These are phyloP conservation scores for Aspergillus nanangensis DNA, from an alignment of 495 filamentous ascomycete genomes.

Conservation along the genomic window DNA sequence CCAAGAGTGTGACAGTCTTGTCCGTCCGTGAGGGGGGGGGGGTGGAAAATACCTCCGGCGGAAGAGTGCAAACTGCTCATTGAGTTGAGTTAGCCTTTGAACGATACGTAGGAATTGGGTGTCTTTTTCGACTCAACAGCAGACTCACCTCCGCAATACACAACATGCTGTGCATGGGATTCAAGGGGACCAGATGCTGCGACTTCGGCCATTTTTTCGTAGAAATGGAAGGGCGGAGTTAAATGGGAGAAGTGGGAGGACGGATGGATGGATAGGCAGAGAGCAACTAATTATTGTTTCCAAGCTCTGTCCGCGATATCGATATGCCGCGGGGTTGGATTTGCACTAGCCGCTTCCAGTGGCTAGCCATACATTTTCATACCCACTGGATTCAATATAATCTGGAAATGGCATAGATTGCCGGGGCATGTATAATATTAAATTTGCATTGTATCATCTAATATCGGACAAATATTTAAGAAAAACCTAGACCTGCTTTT, in stretches of 20 bases:
- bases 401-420: background rate
- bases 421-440: background rate
- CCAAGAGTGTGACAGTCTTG: background rate
- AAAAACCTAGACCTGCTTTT: too few relatives aligned
- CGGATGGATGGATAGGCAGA: background rate
- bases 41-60: constrained; percentile 79
- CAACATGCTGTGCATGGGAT: constrained; percentile 59
- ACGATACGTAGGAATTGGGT: background rate
- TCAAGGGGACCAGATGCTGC: constrained; percentile 37
- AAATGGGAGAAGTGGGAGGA: background rate
- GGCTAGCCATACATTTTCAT: background rate
- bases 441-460: too few relatives aligned
- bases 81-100: constrained; percentile 15
- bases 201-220: constrained; percentile 36
- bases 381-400: background rate
- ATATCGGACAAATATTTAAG: too few relatives aligned
- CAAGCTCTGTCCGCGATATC: constrained; percentile 1
- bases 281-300: too few relatives aligned
- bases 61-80: constrained; percentile 77
- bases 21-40: background rate
- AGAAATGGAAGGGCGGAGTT: background rate
- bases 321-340: constrained; percentile 13
- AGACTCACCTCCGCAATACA: constrained; percentile 76
- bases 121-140: constrained; percentile 1
- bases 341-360: background rate